A percentile compares a stretch with the other conserved stretches of the same genome.
These are phyloP conservation scores for Cupressus sempervirens DNA, from an alignment of 75 land plant genomes.

Conservation along the genomic window DNA sequence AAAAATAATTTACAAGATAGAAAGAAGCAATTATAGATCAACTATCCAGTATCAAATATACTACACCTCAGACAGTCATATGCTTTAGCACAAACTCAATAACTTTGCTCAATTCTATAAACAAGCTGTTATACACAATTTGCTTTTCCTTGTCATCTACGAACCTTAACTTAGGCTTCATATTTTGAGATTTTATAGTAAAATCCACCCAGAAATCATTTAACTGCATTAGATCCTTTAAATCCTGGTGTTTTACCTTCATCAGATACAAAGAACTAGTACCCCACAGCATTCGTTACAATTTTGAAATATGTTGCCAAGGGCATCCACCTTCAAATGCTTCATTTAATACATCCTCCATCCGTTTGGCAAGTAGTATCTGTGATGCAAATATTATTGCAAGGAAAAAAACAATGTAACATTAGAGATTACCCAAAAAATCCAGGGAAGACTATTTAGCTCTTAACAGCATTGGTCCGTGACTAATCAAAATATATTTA, in stretches of 20 bases:
- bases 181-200: not conserved
- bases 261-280: not conserved
- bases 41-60: not conserved
- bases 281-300: constrained; percentile 25
- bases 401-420: not conserved
- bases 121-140: not conserved
- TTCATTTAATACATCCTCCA: constrained; percentile 91
- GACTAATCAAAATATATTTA: not conserved
- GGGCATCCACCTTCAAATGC: constrained; percentile 97
- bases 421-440: not conserved
- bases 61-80: not conserved
- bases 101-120: not conserved
- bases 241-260: not conserved
- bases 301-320: constrained; percentile 64
- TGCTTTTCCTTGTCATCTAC: not conserved
- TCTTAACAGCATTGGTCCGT: not conserved
- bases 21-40: not conserved
- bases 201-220: not conserved
- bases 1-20: not conserved
- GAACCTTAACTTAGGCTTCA: not conserved
- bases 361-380: constrained; percentile 71
- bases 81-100: not conserved
- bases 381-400: constrained; percentile 18
- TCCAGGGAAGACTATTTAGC: not conserved
- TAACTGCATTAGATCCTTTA: not conserved